phyloP scores from a whole-genome alignment of 2,329 filamentous ascomycete genomes.

The Aspergillus pseudoterreus region DNA sequence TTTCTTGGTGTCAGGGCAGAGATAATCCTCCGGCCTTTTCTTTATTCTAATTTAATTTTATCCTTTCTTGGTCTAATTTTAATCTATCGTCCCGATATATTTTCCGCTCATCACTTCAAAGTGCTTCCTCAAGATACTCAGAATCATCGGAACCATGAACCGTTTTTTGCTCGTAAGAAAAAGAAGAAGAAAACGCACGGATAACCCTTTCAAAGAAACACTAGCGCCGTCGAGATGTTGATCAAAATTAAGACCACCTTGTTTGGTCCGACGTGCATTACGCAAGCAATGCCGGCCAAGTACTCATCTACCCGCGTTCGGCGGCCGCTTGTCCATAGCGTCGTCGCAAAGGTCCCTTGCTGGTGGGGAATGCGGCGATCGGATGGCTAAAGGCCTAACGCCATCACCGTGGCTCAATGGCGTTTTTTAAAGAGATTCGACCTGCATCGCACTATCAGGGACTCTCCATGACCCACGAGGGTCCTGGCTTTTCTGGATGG shows the following conservation, averaged over 20 bases:
- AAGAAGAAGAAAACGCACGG: too few species aligned
- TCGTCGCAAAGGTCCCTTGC: constrained; percentile 31
- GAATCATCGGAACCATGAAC: too few species aligned
- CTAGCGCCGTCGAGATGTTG: constrained; percentile 16
- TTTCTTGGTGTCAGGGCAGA: not conserved
- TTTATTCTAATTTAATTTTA: not conserved
- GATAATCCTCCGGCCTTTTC: not conserved
- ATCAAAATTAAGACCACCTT: constrained; percentile 31
- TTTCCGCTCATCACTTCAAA: too few species aligned
- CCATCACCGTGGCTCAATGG: constrained; percentile 22
- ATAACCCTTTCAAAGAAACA: not conserved
- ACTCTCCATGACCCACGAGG: constrained; percentile 10
- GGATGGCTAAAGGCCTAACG: constrained; percentile 24
- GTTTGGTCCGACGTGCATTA: constrained; percentile 26
- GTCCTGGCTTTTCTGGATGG: constrained; percentile 1
- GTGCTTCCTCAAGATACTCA: too few species aligned
- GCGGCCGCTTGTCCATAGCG: constrained; percentile 30
- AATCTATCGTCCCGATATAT: too few species aligned
- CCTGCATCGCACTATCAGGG: constrained; percentile 7
- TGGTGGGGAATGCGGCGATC: constrained; percentile 38
- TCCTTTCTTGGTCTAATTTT: not conserved
- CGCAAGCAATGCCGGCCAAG: constrained; percentile 33
- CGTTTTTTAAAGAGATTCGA: constrained; percentile 10
- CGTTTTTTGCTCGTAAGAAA: too few species aligned
- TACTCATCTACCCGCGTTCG: constrained; percentile 28